A percentile compares a stretch with the other conserved stretches of the same genome.
These are phyloP conservation scores for Paraconiothyrium sp. DNA, from an alignment of 2,329 filamentous ascomycete species.

Conservation along the genomic window DNA sequence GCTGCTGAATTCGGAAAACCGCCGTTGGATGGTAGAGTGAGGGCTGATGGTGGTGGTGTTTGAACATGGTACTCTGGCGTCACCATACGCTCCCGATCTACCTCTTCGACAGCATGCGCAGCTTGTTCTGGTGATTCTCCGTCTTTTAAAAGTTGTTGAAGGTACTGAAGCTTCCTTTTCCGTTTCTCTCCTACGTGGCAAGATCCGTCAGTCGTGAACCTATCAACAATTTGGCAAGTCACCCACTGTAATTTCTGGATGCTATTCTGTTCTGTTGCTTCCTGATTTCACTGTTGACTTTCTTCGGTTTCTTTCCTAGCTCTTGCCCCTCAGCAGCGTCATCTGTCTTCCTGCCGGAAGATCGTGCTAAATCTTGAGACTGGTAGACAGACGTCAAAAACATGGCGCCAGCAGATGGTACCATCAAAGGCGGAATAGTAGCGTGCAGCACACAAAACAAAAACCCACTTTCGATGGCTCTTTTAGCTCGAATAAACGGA, in stretches of 20 bases:
- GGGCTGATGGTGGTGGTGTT: slow-evolving; percentile 19
- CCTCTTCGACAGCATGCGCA: slow-evolving; percentile 25
- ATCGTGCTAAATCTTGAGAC: slow-evolving; percentile 18
- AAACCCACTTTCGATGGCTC: slow-evolving; percentile 1
- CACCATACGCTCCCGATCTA: slow-evolving; percentile 25
- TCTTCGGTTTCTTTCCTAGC: slow-evolving; percentile 39
- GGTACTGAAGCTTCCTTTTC: slow-evolving; percentile 48
- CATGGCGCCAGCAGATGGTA: slow-evolving; percentile 36
- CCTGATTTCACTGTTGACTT: slow-evolving; percentile 48
- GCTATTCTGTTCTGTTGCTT: slow-evolving; percentile 51
- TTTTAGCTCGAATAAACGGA: background rate
- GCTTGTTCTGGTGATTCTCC: slow-evolving; percentile 27
- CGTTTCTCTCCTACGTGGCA: slow-evolving; percentile 44
- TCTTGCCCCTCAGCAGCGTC: slow-evolving; percentile 19
- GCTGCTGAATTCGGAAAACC: slow-evolving; percentile 20
- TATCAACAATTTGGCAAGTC: background rate
- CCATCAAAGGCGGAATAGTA: slow-evolving; percentile 17
- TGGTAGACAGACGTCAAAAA: slow-evolving; percentile 21
- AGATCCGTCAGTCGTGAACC: slow-evolving; percentile 18
- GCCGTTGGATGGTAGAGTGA: slow-evolving; percentile 22
- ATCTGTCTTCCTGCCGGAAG: slow-evolving; percentile 23
- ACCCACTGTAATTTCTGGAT: slow-evolving; percentile 49
- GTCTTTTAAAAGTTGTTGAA: slow-evolving; percentile 45
- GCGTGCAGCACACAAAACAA: slow-evolving; percentile 3
- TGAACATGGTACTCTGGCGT: slow-evolving; percentile 27